A percentile compares a stretch with the other conserved stretches of the same genome.
These are phyloP conservation scores for Exophiala phaeomuriformis DNA, from an alignment of 2,329 filamentous ascomycete genomes.

Conservation along the genomic window DNA sequence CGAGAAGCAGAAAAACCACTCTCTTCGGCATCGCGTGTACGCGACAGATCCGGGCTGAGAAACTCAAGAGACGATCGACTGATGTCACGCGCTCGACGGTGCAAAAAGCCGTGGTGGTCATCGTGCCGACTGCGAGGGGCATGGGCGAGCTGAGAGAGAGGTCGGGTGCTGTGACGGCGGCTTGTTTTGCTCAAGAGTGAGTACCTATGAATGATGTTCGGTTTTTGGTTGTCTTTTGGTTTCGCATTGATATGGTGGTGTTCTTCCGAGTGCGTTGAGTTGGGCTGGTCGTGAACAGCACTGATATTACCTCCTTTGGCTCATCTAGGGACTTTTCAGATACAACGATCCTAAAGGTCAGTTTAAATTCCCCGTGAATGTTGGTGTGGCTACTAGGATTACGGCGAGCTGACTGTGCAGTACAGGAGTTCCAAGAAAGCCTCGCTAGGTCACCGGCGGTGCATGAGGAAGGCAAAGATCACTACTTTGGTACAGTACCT, in stretches of 20 bases:
- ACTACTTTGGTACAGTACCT: slow-evolving; percentile 65
- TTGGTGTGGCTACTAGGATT: not conserved
- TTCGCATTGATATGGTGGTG: too few species aligned
- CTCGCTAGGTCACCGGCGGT: slow-evolving; percentile 53
- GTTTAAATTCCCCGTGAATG: slow-evolving; percentile 17
- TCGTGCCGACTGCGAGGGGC: slow-evolving; percentile 80
- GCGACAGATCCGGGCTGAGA: slow-evolving; percentile 73
- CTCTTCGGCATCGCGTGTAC: slow-evolving; percentile 96
- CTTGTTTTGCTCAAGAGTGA: slow-evolving; percentile 87
- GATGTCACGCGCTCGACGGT: slow-evolving; percentile 97
- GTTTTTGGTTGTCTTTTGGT: slow-evolving; percentile 3
- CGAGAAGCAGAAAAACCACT: slow-evolving; percentile 63
- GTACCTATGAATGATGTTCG: slow-evolving; percentile 20
- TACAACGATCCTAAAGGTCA: slow-evolving; percentile 70
- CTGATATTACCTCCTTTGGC: not conserved
- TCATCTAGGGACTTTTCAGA: slow-evolving; percentile 69
- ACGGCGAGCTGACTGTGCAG: not conserved
- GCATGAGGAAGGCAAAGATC: slow-evolving; percentile 68
- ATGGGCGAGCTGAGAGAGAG: slow-evolving; percentile 89
- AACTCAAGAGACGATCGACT: slow-evolving; percentile 67
- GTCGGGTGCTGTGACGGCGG: slow-evolving; percentile 79
- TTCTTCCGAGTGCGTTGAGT: too few species aligned
- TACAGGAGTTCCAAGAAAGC: slow-evolving; percentile 77
- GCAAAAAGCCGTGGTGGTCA: slow-evolving; percentile 94
- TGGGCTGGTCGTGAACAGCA: not conserved